These are phyloP conservation scores for Calocybe gangraenosa DNA, from an alignment of 768 basidiomycete genomes.

Conservation along the genomic window DNA sequence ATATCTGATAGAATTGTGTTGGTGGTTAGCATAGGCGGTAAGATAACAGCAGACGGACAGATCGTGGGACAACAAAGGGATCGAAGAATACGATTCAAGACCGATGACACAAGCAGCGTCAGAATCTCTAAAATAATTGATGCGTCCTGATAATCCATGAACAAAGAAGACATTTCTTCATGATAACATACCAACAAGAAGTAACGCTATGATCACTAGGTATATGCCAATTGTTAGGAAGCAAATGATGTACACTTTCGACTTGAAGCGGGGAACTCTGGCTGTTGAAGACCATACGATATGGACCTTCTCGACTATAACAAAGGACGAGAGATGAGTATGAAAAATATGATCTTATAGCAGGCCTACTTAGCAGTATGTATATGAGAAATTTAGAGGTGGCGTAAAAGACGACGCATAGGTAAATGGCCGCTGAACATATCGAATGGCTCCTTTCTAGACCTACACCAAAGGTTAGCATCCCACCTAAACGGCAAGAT, in stretches of 20 bases:
- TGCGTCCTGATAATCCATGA: conserved; percentile 24
- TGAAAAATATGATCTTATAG: not conserved
- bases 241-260: conserved; percentile 38
- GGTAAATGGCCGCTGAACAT: conserved; percentile 39
- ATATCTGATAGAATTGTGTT: not conserved
- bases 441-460: conserved; percentile 29
- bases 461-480: conserved; percentile 42
- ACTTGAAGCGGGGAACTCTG: conserved; percentile 28
- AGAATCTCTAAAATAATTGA: conserved; percentile 26
- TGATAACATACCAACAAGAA: conserved; percentile 31
- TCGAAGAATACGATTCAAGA: conserved; percentile 36
- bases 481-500: conserved; percentile 27
- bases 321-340: not conserved
- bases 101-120: conserved; percentile 46
- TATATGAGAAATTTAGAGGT: conserved; percentile 38
- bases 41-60: conserved; percentile 25
- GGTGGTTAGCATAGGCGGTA: not conserved
- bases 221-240: conserved; percentile 32
- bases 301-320: conserved; percentile 40
- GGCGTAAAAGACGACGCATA: conserved; percentile 39
- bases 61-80: conserved; percentile 44
- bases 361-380: conserved; percentile 24
- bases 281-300: conserved; percentile 39
- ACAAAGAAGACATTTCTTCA: not conserved
- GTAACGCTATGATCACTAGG: conserved; percentile 31